phyloP scores from a whole-genome alignment of 345 rosid genomes.

The Excoecaria cochinchinensis region DNA sequence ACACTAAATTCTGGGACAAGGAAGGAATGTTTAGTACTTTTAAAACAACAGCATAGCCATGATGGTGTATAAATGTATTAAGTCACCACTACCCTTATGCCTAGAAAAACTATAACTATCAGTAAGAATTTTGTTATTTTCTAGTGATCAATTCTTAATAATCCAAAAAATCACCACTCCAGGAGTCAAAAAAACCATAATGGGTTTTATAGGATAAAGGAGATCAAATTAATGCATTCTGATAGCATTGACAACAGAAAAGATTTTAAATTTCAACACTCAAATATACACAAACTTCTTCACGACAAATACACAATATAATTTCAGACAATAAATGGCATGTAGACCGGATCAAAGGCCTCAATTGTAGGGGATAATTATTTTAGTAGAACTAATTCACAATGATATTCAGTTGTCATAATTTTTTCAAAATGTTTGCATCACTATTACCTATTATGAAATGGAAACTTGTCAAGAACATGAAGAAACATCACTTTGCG shows the following conservation, averaged over 20 bases:
- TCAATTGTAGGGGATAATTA: neutral
- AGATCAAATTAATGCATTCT: neutral
- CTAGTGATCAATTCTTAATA: neutral
- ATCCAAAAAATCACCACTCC: neutral
- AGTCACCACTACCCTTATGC: neutral
- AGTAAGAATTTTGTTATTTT: neutral
- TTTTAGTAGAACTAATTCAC: neutral
- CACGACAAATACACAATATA: neutral
- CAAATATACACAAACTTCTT: neutral
- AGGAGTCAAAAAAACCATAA: neutral
- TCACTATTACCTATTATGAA: neutral
- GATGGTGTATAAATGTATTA: neutral
- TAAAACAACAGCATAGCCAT: neutral
- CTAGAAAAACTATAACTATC: neutral
- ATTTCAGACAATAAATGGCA: neutral
- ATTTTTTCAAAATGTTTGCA: slow-evolving; percentile 2
- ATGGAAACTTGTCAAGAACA: neutral
- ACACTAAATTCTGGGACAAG: neutral
- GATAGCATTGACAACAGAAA: neutral
- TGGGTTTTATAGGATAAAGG: neutral
- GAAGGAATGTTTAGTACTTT: neutral
- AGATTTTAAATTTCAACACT: neutral
- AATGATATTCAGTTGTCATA: neutral
- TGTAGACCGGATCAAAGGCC: neutral
- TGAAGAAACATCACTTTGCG: neutral